These are phyloP conservation scores for Graphilbum sp. DNA, from an alignment of 2,329 filamentous ascomycete species.

Conservation along the genomic window DNA sequence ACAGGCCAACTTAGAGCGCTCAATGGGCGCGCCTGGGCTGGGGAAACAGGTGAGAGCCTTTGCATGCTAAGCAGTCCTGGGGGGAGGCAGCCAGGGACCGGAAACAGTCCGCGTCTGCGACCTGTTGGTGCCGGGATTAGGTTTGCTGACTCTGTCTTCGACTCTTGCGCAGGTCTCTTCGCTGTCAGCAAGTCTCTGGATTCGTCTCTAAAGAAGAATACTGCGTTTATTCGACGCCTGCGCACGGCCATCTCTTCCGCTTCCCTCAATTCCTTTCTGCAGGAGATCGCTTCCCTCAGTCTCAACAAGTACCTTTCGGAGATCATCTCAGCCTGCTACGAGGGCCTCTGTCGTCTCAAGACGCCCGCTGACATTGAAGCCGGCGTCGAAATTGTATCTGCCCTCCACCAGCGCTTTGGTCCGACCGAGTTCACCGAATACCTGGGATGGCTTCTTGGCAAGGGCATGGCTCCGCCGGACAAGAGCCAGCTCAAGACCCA, in stretches of 20 bases:
- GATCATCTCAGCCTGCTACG: conserved; percentile 89
- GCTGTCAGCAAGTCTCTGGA: conserved; percentile 66
- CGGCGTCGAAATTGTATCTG: conserved; percentile 82
- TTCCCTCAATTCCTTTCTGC: conserved; percentile 66
- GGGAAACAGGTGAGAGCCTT: conserved; percentile 55
- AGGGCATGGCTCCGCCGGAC: conserved; percentile 81
- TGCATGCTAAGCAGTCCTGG: neutral
- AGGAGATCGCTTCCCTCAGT: conserved; percentile 80
- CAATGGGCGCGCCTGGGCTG: conserved; percentile 78
- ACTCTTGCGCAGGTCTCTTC: conserved; percentile 48
- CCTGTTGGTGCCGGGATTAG: no score
- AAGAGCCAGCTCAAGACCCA: conserved; percentile 67
- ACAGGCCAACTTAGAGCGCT: conserved; percentile 78
- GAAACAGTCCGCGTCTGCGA: no score
- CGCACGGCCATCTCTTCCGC: conserved; percentile 74
- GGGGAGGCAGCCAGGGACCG: no score
- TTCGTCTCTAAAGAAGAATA: conserved; percentile 95
- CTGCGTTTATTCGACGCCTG: conserved; percentile 90
- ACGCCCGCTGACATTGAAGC: conserved; percentile 81
- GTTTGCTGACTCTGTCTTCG: conserved; percentile 6
- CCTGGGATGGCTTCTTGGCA: conserved; percentile 81
- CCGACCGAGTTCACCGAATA: conserved; percentile 80
- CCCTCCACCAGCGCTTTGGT: conserved; percentile 90
- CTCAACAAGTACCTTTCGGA: conserved; percentile 95
- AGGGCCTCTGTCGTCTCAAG: conserved; percentile 84